Conservation (phyloP, 495 filamentous ascomycete genomes). For the Talaromyces wortmannii region DNA sequence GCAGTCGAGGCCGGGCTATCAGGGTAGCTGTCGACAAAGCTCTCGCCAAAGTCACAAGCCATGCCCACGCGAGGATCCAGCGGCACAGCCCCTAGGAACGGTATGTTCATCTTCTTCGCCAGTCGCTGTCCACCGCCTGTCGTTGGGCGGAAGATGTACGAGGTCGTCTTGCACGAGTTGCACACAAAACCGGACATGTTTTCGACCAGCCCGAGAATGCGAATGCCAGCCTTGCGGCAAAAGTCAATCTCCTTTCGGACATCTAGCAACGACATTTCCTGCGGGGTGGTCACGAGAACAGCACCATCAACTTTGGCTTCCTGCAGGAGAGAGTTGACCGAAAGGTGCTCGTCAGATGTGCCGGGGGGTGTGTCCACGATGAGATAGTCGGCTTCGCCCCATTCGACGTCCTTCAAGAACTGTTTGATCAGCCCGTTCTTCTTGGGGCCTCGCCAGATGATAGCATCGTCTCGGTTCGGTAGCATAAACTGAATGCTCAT, state of each 20-base stretch:
- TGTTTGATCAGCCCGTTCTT: slow-evolving; percentile 98
- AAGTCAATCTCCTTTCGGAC: slow-evolving; percentile 97
- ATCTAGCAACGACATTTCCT: slow-evolving; percentile 88
- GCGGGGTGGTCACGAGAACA: slow-evolving; percentile 88
- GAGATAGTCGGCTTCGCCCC: slow-evolving; percentile 90
- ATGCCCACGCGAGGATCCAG: slow-evolving; percentile 91
- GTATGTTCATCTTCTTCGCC: slow-evolving; percentile 77
- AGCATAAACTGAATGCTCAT: slow-evolving; percentile 99
- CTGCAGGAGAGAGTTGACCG: slow-evolving; percentile 80
- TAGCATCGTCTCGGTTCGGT: slow-evolving; percentile 81
- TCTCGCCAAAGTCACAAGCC: slow-evolving; percentile 95
- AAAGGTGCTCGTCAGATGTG: slow-evolving; percentile 90
- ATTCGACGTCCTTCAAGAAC: slow-evolving; percentile 94
- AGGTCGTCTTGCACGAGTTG: slow-evolving; percentile 73
- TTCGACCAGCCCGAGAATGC: slow-evolving; percentile 83
- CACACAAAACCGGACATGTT: slow-evolving; percentile 98
- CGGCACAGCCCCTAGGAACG: slow-evolving; percentile 86
- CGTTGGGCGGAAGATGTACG: slow-evolving; percentile 83
- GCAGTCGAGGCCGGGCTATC: slow-evolving; percentile 84
- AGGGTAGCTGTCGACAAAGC: slow-evolving; percentile 88
- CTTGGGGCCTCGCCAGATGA: slow-evolving; percentile 96
- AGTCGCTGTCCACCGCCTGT: slow-evolving; percentile 79
- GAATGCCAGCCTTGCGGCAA: slow-evolving; percentile 88
- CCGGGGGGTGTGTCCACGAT: slow-evolving; percentile 94
- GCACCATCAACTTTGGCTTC: slow-evolving; percentile 89